Base-by-base conservation (phyloP, 225 moss, liverwort and hornwort genomes). In the Neckera pumila region DNA sequence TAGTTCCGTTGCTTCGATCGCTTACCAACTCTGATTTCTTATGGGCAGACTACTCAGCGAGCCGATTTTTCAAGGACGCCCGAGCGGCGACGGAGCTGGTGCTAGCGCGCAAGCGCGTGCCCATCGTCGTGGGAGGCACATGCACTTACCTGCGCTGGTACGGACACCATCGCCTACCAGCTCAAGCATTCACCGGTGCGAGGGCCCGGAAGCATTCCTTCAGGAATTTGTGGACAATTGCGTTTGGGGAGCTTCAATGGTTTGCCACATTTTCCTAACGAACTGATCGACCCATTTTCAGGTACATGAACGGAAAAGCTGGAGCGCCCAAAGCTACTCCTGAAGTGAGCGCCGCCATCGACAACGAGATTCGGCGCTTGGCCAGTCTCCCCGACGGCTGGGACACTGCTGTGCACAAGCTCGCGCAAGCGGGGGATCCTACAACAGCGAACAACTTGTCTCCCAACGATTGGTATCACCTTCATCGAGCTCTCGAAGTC, bases 401-500 rank as follows among this genome's bases (percentile, higher is more conserved):
- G 98, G 94, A 98, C 70, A 89, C 79, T 63, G 96, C 93, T 43
- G 90, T 96, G 54, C 89, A 90, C 85, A 83, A 86, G 88, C 92
- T 98, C 72, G 91, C 94, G 34, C 91, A 96, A 83, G 94, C 95
- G 20, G 96, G 98, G 79, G 95, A 96, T 87, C 94, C 95, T 34
- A 93, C 83, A 49, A 94, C 95, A 65, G 96, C 96, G 9, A 77
- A 87, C 69, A 94, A 64, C 84, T 92, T 98, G 86, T 89, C 92
- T 69, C 91, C 91, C 88, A 96, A 98, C 93, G 98, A 98, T 84
- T 96, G 98, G 98, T 96, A 95, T 88, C 96, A 92, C 86, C 93
- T 98, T 78, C 93, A 92, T 82, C 95, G 96, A 82, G 93, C 98
- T 64, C 95, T 96, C 56, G 96, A 96, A 92, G 93, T 94, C 83